phyloP scores from a whole-genome alignment of 345 rosid genomes.

The Abelmoschus esculentus region DNA sequence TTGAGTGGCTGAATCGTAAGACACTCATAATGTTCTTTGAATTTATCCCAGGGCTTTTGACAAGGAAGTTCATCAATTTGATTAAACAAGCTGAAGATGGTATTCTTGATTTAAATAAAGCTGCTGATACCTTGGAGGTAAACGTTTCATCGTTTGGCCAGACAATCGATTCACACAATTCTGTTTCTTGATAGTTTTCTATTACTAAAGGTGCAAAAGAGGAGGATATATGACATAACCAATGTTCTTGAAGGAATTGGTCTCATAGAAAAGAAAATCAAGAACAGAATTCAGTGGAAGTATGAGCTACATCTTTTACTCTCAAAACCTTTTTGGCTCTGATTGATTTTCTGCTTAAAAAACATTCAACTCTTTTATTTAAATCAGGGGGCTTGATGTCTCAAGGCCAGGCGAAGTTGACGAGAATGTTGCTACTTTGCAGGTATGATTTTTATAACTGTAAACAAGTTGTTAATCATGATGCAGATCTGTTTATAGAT shows the following conservation, averaged over 20 bases:
- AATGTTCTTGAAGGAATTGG: slow-evolving; percentile 99
- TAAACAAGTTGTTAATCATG: slow-evolving; percentile 11
- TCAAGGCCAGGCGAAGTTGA: slow-evolving; percentile 73
- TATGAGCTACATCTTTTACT: slow-evolving; percentile 29
- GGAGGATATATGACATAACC: slow-evolving; percentile 96
- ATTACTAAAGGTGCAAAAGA: slow-evolving; percentile 76
- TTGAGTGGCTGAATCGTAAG: neutral
- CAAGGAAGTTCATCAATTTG: slow-evolving; percentile 94
- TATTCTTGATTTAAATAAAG: slow-evolving; percentile 87
- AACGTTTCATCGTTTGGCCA: slow-evolving; percentile 9
- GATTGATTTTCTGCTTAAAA: slow-evolving; percentile 1
- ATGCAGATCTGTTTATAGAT: neutral
- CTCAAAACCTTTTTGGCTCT: slow-evolving; percentile 6
- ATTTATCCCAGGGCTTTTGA: slow-evolving; percentile 68
- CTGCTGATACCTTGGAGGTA: slow-evolving; percentile 93
- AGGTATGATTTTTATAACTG: slow-evolving; percentile 40
- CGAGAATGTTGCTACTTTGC: slow-evolving; percentile 65
- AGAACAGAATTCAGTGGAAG: slow-evolving; percentile 99
- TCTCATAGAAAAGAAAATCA: slow-evolving; percentile 91
- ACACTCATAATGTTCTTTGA: slow-evolving; percentile 5
- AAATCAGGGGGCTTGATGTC: slow-evolving; percentile 78
- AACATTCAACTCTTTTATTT: slow-evolving; percentile 11
- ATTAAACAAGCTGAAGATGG: slow-evolving; percentile 97
- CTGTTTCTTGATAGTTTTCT: slow-evolving; percentile 17
- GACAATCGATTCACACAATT: slow-evolving; percentile 1